A percentile compares a stretch with the other conserved stretches of the same genome.
Conservation (phyloP, 306 rosid species). For the Corylus americana region DNA sequence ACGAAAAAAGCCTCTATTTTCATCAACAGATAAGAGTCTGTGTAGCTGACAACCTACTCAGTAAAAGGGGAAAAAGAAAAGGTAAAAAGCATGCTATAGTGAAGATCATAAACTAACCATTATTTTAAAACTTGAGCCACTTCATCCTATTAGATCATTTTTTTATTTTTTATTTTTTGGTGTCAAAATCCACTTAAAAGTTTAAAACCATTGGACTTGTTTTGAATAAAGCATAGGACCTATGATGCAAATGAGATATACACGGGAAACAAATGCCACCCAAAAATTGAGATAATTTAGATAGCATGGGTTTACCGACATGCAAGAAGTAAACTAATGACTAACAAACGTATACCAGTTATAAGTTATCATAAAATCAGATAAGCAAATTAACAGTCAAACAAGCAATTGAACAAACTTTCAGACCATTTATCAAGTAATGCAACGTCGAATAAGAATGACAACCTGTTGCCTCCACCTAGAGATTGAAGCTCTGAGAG, state of each 20-base stretch:
- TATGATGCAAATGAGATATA: neutral
- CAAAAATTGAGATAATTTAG: too few species aligned
- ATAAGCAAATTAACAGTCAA: neutral
- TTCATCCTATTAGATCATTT: neutral
- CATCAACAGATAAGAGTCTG: neutral
- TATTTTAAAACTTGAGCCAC: neutral
- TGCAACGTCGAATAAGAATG: neutral
- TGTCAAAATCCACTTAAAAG: neutral
- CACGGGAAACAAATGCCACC: neutral
- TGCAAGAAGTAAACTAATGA: too few species aligned
- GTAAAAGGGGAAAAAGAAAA: neutral
- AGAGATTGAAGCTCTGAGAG: slow-evolving; percentile 4
- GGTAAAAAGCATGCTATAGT: neutral
- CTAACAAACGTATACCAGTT: neutral
- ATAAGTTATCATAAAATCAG: neutral
- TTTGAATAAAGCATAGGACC: neutral
- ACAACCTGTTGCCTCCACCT: slow-evolving; percentile 18
- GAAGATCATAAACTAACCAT: neutral
- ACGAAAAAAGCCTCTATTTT: neutral
- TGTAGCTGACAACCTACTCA: neutral
- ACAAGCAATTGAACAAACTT: slow-evolving; percentile 1
- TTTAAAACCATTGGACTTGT: neutral
- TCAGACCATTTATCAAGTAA: neutral
- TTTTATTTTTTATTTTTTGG: neutral
- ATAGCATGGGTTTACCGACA: too few species aligned